Evolutionary conservation across 1,284 basidiomycete genomes (phyloP).

Genomic region (Pholiota adiposa): DNA sequence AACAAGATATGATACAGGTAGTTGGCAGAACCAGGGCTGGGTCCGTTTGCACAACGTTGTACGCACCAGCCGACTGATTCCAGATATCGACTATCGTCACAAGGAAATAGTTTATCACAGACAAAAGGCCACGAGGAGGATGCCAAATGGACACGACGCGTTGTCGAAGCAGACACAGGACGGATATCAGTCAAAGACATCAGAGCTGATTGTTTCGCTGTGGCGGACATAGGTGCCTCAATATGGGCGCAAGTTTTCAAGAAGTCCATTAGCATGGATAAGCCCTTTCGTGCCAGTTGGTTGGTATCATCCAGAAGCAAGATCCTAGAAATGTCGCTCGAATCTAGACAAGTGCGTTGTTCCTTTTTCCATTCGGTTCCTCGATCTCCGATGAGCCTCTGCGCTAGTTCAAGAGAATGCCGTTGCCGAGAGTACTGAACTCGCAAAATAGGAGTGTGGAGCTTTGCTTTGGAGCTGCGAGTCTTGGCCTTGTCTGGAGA

Average conservation of each 20-base stretch:
- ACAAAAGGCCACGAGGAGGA: neutral
- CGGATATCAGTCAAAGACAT: neutral
- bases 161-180: neutral
- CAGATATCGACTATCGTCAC: neutral
- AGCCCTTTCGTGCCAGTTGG: conserved; percentile 31
- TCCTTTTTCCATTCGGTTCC: conserved; percentile 41
- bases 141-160: neutral
- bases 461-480: conserved; percentile 10
- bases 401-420: conserved; percentile 46
- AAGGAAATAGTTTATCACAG: neutral
- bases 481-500: conserved; percentile 9
- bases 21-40: neutral
- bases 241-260: conserved; percentile 13
- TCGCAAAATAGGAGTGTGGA: conserved; percentile 35
- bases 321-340: conserved; percentile 28
- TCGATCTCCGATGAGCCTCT: conserved; percentile 34
- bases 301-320: conserved; percentile 33
- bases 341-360: conserved; percentile 25
- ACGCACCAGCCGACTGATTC: conserved; percentile 10
- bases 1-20: conserved; percentile 8
- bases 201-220: neutral
- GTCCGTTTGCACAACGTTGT: neutral
- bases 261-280: conserved; percentile 10
- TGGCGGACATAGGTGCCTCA: neutral
- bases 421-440: conserved; percentile 46